phyloP scores from a whole-genome alignment of 2,329 filamentous ascomycete species.

The Anthostomella pinea region DNA sequence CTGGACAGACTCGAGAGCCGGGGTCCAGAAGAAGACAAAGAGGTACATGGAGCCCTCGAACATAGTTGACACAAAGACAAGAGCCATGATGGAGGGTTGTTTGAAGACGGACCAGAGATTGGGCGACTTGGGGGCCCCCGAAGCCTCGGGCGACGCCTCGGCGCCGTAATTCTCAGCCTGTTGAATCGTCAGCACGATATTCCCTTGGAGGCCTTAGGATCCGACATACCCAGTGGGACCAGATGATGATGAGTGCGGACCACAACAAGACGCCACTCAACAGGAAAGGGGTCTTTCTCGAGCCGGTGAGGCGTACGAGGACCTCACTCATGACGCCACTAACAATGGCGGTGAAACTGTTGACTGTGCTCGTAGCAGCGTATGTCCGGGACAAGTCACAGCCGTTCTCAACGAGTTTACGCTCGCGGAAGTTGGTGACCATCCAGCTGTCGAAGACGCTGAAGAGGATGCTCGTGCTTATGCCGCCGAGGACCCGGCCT shows the following conservation, averaged over 20 bases:
- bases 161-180: slow-evolving; percentile 29
- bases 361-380: slow-evolving; percentile 50
- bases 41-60: slow-evolving; percentile 63
- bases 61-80: slow-evolving; percentile 52
- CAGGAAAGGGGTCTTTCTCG: slow-evolving; percentile 53
- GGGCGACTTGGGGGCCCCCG: slow-evolving; percentile 3
- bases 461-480: slow-evolving; percentile 56
- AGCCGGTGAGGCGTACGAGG: slow-evolving; percentile 45
- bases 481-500: slow-evolving; percentile 53
- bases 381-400: slow-evolving; percentile 42
- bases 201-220: not conserved
- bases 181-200: slow-evolving; percentile 6
- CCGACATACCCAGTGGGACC: slow-evolving; percentile 44
- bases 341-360: slow-evolving; percentile 53
- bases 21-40: slow-evolving; percentile 62
- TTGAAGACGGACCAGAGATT: slow-evolving; percentile 26
- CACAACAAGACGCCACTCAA: slow-evolving; percentile 40
- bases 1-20: slow-evolving; percentile 46
- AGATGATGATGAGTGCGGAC: slow-evolving; percentile 44
- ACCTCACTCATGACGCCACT: slow-evolving; percentile 52
- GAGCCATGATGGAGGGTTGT: slow-evolving; percentile 48
- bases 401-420: slow-evolving; percentile 40
- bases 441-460: slow-evolving; percentile 61
- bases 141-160: slow-evolving; percentile 8
- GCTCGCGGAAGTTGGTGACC: slow-evolving; percentile 51